Evolutionary conservation across 805 yeast species (phyloP), one percentile per base, ranked within the genome.

Genomic region (Kazachstania kunashirensis): DNA sequence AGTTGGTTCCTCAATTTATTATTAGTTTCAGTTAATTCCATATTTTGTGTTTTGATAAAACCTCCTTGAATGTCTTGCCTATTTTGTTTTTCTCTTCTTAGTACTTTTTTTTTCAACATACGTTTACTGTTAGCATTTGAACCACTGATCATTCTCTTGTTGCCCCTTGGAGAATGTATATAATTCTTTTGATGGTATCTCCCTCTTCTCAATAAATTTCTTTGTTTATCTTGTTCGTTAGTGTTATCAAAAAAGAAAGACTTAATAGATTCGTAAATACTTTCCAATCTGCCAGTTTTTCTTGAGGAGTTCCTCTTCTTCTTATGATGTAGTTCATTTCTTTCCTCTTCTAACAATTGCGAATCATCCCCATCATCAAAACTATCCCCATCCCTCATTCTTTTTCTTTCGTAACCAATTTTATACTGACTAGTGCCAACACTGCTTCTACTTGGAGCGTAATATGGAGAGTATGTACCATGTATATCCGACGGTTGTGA

Each of bases 51-150:
- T 10, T 20, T 10, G 23, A 7, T 20, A 20, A 20, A 20, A 10
- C 32, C 37, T 5, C 14, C 17, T 12, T 24, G 29, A 7, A 38
- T 6, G 20, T 15, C 29, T 30, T 44, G 41, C 16, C 49, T 40
- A 34, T 48, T 50, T 29, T 48, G 39, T 3, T 47, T 49, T 24
- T 52, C 55, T 25, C 49, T 50, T 24, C 41, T 37, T 6, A 47
- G 43, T 10, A 50, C 44, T 16, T 48, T 37, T 14, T 45, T 45
- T 19, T 33, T 40, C 21, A 41, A 20, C 19, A 26, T 15, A 12
- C 21, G 24, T 18, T 15, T 26, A 12, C 20, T 11, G 7, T 21
- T 15, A 2, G 7, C 29, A 6, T 9, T 24, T 9, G 33, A 15
- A 3, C 29, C 29, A 6, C 24, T 11, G 4, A 18, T 25, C 17